phyloP scores from a whole-genome alignment of 1,284 basidiomycete genomes.

The Volvariella volvacea region DNA sequence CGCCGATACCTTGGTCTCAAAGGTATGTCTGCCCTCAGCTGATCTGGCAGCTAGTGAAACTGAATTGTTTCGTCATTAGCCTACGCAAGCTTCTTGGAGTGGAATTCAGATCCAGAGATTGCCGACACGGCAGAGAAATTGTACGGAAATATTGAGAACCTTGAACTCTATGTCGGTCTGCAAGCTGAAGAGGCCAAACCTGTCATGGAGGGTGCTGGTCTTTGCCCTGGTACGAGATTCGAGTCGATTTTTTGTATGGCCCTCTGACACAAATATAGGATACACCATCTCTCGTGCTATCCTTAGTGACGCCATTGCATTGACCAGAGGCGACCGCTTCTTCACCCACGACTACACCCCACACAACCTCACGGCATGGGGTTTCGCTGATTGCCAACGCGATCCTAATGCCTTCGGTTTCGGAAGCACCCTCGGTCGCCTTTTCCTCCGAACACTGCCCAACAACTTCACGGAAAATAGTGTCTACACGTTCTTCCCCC shows the following conservation, averaged over 20 bases:
- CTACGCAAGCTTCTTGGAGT: constrained; percentile 67
- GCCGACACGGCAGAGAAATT: constrained; percentile 69
- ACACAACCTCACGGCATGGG: constrained; percentile 77
- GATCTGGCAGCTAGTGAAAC: not conserved
- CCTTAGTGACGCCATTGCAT: constrained; percentile 80
- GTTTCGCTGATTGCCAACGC: constrained; percentile 72
- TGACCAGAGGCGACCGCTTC: constrained; percentile 80
- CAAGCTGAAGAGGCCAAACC: constrained; percentile 72
- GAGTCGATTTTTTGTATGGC: not conserved
- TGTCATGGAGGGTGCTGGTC: constrained; percentile 69
- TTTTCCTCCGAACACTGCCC: constrained; percentile 71
- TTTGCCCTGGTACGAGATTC: constrained; percentile 58
- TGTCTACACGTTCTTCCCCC: constrained; percentile 80
- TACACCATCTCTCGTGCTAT: constrained; percentile 87
- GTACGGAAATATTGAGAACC: constrained; percentile 69
- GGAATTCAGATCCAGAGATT: constrained; percentile 75
- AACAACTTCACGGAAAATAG: constrained; percentile 62
- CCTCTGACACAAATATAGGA: constrained; percentile 29
- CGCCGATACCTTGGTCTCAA: constrained; percentile 74
- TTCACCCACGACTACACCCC: constrained; percentile 81
- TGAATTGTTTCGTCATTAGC: constrained; percentile 20
- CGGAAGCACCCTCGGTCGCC: constrained; percentile 67
- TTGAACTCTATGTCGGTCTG: constrained; percentile 79
- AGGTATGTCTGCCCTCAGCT: constrained; percentile 33
- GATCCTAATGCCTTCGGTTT: constrained; percentile 61